A percentile compares a stretch with the other conserved stretches of the same genome.
Conservation (phyloP, 345 rosid genomes). For the Carallia brachiata region DNA sequence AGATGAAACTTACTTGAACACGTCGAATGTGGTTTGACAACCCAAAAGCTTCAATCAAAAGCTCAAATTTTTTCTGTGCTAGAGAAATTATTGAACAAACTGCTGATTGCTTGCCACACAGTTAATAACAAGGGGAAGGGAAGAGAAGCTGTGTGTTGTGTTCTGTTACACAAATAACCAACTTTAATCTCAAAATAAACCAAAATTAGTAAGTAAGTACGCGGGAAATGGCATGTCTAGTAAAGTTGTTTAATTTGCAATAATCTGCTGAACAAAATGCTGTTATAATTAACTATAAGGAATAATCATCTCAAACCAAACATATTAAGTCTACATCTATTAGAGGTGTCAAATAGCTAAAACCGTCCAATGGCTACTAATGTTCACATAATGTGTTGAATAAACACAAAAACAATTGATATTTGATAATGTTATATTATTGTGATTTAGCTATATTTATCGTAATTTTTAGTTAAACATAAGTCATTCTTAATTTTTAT, state of each 20-base stretch:
- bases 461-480: too few species aligned
- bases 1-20: neutral
- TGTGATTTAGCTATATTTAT: too few species aligned
- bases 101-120: neutral
- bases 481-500: too few species aligned
- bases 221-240: neutral
- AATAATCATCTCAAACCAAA: neutral
- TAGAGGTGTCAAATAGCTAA: too few species aligned
- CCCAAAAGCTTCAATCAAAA: neutral
- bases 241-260: neutral
- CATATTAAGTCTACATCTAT: too few species aligned
- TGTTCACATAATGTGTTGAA: too few species aligned
- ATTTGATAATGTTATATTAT: too few species aligned
- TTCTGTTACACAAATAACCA: neutral
- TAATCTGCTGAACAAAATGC: too few species aligned
- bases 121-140: constrained; percentile 2
- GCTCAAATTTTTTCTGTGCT: neutral
- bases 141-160: constrained; percentile 3
- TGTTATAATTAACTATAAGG: neutral
- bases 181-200: neutral
- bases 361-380: too few species aligned
- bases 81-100: neutral
- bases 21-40: neutral
- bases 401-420: too few species aligned
- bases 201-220: neutral